Percentiles rank a stretch among this genome's conserved stretches.
Conservation (phyloP, 2,329 filamentous ascomycete genomes). For the Coleophoma eucalyptorum region DNA sequence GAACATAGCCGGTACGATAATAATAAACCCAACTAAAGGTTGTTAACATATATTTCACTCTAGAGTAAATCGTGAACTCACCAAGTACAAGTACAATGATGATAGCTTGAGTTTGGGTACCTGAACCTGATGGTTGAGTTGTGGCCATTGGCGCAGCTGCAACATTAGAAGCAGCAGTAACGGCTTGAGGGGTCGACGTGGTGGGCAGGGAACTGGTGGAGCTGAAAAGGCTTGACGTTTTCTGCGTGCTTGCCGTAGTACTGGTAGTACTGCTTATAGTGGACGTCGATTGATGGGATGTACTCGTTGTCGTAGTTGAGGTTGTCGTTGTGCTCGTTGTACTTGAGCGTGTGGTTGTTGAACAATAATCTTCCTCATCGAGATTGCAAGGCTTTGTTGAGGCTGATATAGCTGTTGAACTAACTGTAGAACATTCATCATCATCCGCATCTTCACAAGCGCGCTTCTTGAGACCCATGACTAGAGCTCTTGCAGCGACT, state of each 20-base stretch:
- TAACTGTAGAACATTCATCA: background rate
- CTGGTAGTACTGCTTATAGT: background rate
- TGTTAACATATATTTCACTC: background rate
- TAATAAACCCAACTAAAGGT: background rate
- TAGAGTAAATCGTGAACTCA: background rate
- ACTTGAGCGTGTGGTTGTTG: background rate
- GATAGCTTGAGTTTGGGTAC: background rate
- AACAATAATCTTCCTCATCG: background rate
- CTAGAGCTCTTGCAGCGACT: too few relatives aligned
- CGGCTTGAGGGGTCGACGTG: background rate
- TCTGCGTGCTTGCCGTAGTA: background rate
- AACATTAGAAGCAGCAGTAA: background rate
- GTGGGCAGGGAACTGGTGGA: too few relatives aligned
- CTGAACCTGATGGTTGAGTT: background rate
- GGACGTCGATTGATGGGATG: background rate
- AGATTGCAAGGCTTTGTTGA: background rate
- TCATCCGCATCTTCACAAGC: background rate
- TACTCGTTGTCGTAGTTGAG: background rate
- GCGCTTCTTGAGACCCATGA: background rate
- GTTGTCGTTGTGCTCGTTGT: background rate
- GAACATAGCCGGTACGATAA: background rate
- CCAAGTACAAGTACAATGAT: background rate
- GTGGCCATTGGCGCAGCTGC: background rate
- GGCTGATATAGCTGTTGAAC: background rate
- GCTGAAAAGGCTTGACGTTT: too few relatives aligned